A percentile compares a stretch with the other conserved stretches of the same genome.
Evolutionary conservation across 345 rosid genomes (phyloP).

Genomic region (Gossypium stocksii): DNA sequence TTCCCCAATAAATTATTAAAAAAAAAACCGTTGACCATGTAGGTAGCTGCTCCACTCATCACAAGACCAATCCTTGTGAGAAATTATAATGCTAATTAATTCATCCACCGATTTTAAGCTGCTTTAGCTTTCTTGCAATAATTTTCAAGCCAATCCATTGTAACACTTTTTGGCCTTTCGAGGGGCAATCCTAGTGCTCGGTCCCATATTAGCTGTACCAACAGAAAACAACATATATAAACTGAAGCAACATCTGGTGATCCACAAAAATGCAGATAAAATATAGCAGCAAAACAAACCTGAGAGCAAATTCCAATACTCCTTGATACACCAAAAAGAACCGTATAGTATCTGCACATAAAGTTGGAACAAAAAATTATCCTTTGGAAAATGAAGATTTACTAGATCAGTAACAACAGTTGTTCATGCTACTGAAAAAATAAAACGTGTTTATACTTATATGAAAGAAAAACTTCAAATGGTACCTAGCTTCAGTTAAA

Average conservation of each 20-base stretch:
- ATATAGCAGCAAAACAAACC: conserved; percentile 25
- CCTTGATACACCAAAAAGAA: conserved; percentile 98
- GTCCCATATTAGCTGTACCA: conserved; percentile 87
- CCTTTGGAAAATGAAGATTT: background rate
- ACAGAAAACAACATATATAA: background rate
- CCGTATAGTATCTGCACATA: conserved; percentile 69
- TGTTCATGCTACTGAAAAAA: background rate
- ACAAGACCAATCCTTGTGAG: conserved; percentile 4
- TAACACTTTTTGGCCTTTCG: conserved; percentile 97
- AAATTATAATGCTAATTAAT: background rate
- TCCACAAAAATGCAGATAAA: background rate
- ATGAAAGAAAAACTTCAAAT: background rate
- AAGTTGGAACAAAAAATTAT: background rate
- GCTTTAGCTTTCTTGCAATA: conserved; percentile 53
- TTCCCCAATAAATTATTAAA: background rate
- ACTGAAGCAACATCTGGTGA: background rate
- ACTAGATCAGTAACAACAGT: background rate
- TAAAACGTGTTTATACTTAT: background rate
- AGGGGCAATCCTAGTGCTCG: conserved; percentile 51
- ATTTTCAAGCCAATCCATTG: conserved; percentile 90
- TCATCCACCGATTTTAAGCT: conserved; percentile 12
- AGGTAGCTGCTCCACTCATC: background rate
- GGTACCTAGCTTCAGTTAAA: conserved; percentile 90
- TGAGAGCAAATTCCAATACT: conserved; percentile 97
- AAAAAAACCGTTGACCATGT: background rate